Conservation (phyloP, 345 rosid species). For the Carallia brachiata region DNA sequence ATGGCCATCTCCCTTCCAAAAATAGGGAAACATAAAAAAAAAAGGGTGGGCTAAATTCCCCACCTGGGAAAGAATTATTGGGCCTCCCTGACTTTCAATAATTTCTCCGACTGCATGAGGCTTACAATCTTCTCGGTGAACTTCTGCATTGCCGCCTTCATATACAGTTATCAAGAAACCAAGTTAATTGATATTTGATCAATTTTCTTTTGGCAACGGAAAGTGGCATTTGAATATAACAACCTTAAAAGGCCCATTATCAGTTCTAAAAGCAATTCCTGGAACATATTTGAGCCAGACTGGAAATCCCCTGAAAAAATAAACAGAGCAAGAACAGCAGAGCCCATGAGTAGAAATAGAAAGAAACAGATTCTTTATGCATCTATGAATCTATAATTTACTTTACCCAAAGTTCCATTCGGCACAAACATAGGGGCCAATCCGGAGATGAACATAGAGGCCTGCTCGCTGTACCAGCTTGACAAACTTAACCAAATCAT, state of each 20-base stretch:
- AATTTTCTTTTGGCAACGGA: no score
- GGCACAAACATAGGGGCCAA: slow-evolving; percentile 36
- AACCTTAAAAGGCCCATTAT: slow-evolving; percentile 28
- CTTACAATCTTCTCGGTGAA: slow-evolving; percentile 43
- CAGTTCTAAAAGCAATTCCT: slow-evolving; percentile 26
- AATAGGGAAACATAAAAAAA: neutral
- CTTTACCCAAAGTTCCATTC: slow-evolving; percentile 39
- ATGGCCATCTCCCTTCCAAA: neutral
- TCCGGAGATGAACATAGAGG: slow-evolving; percentile 33
- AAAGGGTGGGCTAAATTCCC: neutral
- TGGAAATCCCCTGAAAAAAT: neutral
- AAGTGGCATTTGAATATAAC: neutral
- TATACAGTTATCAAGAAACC: neutral
- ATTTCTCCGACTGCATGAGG: slow-evolving; percentile 39
- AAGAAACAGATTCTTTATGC: no score
- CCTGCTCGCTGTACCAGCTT: slow-evolving; percentile 35
- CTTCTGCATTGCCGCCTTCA: slow-evolving; percentile 34
- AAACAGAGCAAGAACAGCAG: slow-evolving; percentile 16
- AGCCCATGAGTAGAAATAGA: neutral
- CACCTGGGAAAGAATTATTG: slow-evolving; percentile 52
- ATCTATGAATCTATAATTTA: no score
- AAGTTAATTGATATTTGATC: neutral
- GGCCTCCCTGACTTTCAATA: slow-evolving; percentile 52
- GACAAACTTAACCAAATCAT: slow-evolving; percentile 34
- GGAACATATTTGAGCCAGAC: slow-evolving; percentile 13